These are phyloP conservation scores for Ophiocytium majus DNA, from an alignment of 352 stramenopile species.

Conservation along the genomic window DNA sequence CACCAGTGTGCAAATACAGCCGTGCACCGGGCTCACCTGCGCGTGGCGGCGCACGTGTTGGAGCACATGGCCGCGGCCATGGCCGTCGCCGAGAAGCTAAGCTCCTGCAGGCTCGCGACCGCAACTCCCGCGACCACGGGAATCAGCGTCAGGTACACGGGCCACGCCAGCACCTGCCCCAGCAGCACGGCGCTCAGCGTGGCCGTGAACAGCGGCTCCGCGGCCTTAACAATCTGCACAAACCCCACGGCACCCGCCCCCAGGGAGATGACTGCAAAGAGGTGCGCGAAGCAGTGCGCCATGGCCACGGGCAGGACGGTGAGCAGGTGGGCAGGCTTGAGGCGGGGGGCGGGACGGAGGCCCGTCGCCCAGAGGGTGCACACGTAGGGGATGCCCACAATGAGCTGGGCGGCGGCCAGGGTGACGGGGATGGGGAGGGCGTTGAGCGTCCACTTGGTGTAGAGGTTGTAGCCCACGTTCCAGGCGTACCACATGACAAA, in stretches of 20 bases:
- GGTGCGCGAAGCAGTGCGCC: constrained; percentile 62
- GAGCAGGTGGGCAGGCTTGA: constrained; percentile 24
- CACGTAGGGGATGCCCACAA: constrained; percentile 58
- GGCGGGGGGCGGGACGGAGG: constrained; percentile 68
- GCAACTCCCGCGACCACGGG: constrained; percentile 75
- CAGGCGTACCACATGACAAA: constrained; percentile 58
- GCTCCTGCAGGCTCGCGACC: constrained; percentile 75
- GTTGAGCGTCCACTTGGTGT: constrained; percentile 78
- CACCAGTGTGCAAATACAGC: too few species aligned
- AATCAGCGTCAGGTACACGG: constrained; percentile 73
- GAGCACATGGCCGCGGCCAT: constrained; percentile 71
- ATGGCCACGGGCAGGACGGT: constrained; percentile 60
- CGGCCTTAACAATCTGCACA: constrained; percentile 72
- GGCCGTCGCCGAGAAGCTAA: constrained; percentile 70
- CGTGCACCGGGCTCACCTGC: too few species aligned
- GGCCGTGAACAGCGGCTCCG: constrained; percentile 73
- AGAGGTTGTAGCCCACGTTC: constrained; percentile 76
- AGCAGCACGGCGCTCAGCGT: constrained; percentile 62
- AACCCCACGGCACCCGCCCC: constrained; percentile 75
- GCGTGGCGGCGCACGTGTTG: constrained; percentile 70
- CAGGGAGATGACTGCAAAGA: constrained; percentile 71
- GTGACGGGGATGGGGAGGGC: constrained; percentile 70
- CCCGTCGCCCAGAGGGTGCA: constrained; percentile 65
- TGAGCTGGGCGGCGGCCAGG: constrained; percentile 66
- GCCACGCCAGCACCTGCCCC: constrained; percentile 65